These are phyloP conservation scores for Pseudoturritis turrita DNA, from an alignment of 345 rosid species.

Conservation along the genomic window DNA sequence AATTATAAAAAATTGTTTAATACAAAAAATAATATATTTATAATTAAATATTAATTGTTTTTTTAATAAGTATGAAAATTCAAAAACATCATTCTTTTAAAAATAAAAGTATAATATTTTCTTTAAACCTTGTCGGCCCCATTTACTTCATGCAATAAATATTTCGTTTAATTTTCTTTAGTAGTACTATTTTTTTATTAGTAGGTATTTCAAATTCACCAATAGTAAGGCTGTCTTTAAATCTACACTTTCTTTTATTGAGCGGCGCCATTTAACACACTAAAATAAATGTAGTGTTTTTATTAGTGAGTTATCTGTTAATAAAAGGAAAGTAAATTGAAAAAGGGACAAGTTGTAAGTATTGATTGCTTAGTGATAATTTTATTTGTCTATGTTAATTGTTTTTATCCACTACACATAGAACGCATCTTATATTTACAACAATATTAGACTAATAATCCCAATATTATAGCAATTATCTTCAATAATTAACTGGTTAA, in stretches of 20 bases:
- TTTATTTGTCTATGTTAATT: not conserved
- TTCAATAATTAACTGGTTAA: not conserved
- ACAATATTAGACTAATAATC: not conserved
- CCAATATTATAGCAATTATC: not conserved
- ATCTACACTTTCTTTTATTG: slow-evolving; percentile 18
- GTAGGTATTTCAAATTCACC: slow-evolving; percentile 23
- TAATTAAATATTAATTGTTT: too few species aligned
- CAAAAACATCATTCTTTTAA: too few species aligned
- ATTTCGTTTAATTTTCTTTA: slow-evolving; percentile 1
- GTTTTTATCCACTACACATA: not conserved
- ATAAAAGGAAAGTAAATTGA: not conserved
- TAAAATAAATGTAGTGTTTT: slow-evolving; percentile 15
- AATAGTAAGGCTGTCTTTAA: slow-evolving; percentile 7
- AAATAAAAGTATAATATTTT: not conserved
- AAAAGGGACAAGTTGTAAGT: not conserved
- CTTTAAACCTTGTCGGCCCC: slow-evolving; percentile 17
- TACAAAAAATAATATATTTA: too few species aligned
- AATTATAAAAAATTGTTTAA: too few species aligned
- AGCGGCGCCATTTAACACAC: slow-evolving; percentile 16
- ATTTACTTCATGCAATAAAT: slow-evolving; percentile 25
- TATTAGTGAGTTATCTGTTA: not conserved
- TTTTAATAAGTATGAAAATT: too few species aligned
- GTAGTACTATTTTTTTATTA: slow-evolving; percentile 11
- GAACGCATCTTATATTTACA: not conserved
- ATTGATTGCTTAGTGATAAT: not conserved